phyloP scores from a whole-genome alignment of 345 rosid genomes.

The Geranium rotundifolium region DNA sequence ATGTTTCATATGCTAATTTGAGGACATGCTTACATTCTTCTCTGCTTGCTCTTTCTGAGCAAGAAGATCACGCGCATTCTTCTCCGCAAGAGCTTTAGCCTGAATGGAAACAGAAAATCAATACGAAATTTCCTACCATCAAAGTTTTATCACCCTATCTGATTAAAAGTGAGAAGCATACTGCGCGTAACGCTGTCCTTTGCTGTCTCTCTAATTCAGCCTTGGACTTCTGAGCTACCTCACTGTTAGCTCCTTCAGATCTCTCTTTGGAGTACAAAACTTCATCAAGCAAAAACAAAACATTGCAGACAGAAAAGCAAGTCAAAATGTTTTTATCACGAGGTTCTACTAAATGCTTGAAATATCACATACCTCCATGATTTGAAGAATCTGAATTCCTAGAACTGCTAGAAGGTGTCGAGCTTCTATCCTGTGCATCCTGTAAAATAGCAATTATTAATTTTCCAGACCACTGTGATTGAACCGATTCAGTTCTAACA shows the following conservation, averaged over 20 bases:
- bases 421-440: slow-evolving; percentile 40
- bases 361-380: slow-evolving; percentile 32
- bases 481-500: slow-evolving; percentile 2
- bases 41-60: slow-evolving; percentile 84
- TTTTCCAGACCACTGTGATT: neutral
- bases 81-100: slow-evolving; percentile 95
- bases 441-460: slow-evolving; percentile 24
- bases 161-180: slow-evolving; percentile 19
- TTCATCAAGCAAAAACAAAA: slow-evolving; percentile 19
- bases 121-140: neutral
- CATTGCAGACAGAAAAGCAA: neutral
- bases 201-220: slow-evolving; percentile 68
- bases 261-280: slow-evolving; percentile 18
- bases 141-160: neutral
- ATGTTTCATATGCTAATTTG: neutral
- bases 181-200: slow-evolving; percentile 73
- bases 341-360: too few species aligned
- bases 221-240: slow-evolving; percentile 51
- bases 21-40: slow-evolving; percentile 52
- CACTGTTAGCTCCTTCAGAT: slow-evolving; percentile 32
- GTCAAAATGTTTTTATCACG: too few species aligned
- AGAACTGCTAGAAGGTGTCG: slow-evolving; percentile 32
- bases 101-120: slow-evolving; percentile 24
- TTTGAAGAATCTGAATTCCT: slow-evolving; percentile 18
- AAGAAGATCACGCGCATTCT: slow-evolving; percentile 72